phyloP scores from a whole-genome alignment of 163 green algal genomes.

The Scenedesmus sp. region DNA sequence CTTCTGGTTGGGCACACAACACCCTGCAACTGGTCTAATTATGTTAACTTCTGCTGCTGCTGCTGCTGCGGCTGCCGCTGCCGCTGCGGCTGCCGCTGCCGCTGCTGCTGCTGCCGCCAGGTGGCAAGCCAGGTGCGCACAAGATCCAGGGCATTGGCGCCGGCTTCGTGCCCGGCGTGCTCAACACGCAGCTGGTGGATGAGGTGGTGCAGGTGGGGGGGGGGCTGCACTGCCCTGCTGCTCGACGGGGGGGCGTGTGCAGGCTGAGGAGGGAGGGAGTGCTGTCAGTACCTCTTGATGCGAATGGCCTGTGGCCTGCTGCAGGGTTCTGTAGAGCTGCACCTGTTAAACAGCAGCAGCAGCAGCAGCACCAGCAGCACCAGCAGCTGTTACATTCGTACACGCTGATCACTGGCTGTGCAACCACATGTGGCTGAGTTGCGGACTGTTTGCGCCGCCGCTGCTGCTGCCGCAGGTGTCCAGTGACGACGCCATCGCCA shows the following conservation, averaged over 20 bases:
- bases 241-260: no score
- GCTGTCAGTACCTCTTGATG: no score
- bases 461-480: slow-evolving; percentile 73
- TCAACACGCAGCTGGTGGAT: slow-evolving; percentile 91
- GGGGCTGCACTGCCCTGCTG: neutral
- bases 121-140: slow-evolving; percentile 94
- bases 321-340: no score
- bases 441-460: slow-evolving; percentile 14
- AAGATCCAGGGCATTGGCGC: slow-evolving; percentile 99
- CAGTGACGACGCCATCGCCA: slow-evolving; percentile 93
- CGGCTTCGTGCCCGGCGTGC: slow-evolving; percentile 94
- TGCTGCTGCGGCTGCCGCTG: neutral
- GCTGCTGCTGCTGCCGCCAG: slow-evolving; percentile 19
- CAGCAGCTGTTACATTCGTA: no score
- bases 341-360: no score
- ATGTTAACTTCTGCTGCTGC: neutral
- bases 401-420: neutral
- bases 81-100: no score
- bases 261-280: no score
- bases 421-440: neutral
- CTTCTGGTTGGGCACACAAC: no score
- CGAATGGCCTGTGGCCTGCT: no score
- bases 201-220: slow-evolving; percentile 90
- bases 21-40: no score
- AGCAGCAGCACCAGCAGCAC: no score